A percentile compares a stretch with the other conserved stretches of the same genome.
phyloP scores from a whole-genome alignment of 2,329 filamentous ascomycete genomes.

The Trichoderma simmonsii region DNA sequence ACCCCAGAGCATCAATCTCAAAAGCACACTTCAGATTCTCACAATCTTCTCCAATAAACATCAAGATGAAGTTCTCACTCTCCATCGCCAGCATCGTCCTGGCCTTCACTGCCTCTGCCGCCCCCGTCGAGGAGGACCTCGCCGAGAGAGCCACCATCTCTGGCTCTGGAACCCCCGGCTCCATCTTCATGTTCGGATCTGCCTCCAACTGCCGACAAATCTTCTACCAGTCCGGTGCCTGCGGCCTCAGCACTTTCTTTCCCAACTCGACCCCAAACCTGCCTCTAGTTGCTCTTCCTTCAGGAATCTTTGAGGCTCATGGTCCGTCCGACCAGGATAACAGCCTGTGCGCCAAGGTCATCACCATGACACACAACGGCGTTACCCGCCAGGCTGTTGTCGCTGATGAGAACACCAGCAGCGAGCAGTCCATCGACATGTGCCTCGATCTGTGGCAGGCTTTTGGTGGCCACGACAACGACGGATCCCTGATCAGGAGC shows the following conservation, averaged over 20 bases:
- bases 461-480: constrained; percentile 15
- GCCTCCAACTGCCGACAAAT: constrained; percentile 6
- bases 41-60: background rate
- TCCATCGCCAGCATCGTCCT: background rate
- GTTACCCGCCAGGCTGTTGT: constrained; percentile 17
- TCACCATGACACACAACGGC: constrained; percentile 20
- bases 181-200: constrained; percentile 19
- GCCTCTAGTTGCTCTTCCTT: constrained; percentile 18
- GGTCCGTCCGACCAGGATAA: constrained; percentile 13
- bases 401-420: constrained; percentile 17
- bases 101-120: constrained; percentile 15
- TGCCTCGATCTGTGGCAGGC: constrained; percentile 19
- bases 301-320: constrained; percentile 1
- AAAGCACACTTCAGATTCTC: background rate
- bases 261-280: constrained; percentile 12
- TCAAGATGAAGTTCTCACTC: constrained; percentile 17
- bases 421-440: constrained; percentile 21
- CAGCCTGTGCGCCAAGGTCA: constrained; percentile 20
- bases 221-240: constrained; percentile 19
- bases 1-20: background rate
- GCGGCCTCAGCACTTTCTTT: constrained; percentile 21
- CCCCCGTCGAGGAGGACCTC: background rate
- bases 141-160: background rate
- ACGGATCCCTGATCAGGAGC: constrained; percentile 17
- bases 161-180: constrained; percentile 16